A percentile compares a stretch with the other conserved stretches of the same genome.
These are phyloP conservation scores for Lachancea thermotolerans DNA, from an alignment of 805 yeast genomes.

Conservation along the genomic window DNA sequence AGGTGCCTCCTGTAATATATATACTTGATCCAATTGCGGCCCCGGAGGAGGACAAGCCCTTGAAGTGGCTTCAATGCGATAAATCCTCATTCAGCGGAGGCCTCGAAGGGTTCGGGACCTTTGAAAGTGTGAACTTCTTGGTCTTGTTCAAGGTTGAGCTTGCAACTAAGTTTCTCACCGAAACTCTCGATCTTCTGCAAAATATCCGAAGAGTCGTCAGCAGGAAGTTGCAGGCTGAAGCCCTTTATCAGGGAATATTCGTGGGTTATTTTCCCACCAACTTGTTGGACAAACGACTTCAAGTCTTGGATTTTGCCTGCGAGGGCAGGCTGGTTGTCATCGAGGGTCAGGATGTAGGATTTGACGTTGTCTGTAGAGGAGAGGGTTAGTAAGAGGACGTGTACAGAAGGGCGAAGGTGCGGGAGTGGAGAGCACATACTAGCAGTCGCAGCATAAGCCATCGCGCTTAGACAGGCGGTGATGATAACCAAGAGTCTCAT, in stretches of 20 bases:
- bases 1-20: background rate
- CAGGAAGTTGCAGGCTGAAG: conserved; percentile 38
- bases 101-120: conserved; percentile 2
- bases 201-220: conserved; percentile 20
- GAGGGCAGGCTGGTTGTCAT: conserved; percentile 2
- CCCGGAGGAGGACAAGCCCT: background rate
- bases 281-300: conserved; percentile 28
- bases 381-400: conserved; percentile 1
- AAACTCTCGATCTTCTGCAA: conserved; percentile 13
- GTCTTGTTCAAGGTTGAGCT: conserved; percentile 23
- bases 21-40: no score
- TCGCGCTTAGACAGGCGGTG: conserved; percentile 1
- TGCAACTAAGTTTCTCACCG: conserved; percentile 16
- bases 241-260: conserved; percentile 46
- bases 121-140: conserved; percentile 22
- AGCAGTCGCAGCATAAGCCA: conserved; percentile 2
- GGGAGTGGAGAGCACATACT: background rate
- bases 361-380: background rate
- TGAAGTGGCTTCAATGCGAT: background rate
- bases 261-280: conserved; percentile 42
- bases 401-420: background rate
- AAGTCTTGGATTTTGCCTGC: conserved; percentile 21
- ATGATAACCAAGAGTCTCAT: background rate
- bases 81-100: background rate
- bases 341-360: conserved; percentile 7